phyloP scores from a whole-genome alignment of 352 stramenopile species.

The Globisporangium splendens region DNA sequence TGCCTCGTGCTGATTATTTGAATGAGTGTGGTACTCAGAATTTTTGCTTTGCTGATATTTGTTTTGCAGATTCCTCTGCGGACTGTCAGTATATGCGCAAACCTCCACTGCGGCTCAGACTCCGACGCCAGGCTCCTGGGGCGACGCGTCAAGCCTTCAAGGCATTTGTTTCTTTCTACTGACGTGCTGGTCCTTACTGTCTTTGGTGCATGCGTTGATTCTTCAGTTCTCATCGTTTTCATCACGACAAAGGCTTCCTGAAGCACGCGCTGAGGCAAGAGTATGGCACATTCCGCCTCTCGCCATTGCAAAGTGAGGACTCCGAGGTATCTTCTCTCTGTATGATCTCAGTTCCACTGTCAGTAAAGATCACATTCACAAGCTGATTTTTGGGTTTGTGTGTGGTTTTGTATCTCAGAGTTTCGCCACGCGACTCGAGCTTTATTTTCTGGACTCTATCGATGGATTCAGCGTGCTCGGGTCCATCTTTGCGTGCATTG shows the following conservation, averaged over 20 bases:
- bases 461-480: conserved; percentile 26
- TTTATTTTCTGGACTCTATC: conserved; percentile 25
- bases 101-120: conserved; percentile 24
- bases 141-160: conserved; percentile 70
- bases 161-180: conserved; percentile 54
- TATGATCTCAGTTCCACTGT: neutral
- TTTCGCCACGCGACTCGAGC: conserved; percentile 19
- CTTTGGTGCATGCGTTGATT: neutral
- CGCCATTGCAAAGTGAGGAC: conserved; percentile 37
- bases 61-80: conserved; percentile 27
- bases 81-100: conserved; percentile 30
- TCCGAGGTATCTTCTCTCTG: conserved; percentile 25
- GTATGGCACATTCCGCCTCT: conserved; percentile 92
- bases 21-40: neutral
- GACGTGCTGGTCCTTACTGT: neutral
- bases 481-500: conserved; percentile 17
- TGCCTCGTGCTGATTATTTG: too few species aligned
- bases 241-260: conserved; percentile 20
- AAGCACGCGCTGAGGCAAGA: conserved; percentile 81
- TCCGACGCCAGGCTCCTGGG: conserved; percentile 80
- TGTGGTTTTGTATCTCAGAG: conserved; percentile 12
- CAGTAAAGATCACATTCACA: too few species aligned
- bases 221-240: neutral
- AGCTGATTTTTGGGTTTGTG: too few species aligned
- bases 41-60: conserved; percentile 3